Percentiles rank a stretch among this genome's conserved stretches.
phyloP scores from a whole-genome alignment of 306 rosid genomes.

The Cotoneaster glaucophyllus region DNA sequence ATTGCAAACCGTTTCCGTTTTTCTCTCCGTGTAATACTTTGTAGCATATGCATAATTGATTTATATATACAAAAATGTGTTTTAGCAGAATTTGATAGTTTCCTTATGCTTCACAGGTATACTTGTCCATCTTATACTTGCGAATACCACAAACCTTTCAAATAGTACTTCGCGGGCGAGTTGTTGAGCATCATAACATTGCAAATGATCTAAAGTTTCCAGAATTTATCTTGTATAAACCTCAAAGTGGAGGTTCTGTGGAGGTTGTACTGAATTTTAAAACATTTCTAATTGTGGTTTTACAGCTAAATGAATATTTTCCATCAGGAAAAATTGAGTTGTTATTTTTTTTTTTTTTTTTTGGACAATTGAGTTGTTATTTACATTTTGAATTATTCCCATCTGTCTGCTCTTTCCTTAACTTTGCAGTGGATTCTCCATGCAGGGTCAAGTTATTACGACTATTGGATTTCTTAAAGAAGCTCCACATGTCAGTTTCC shows the following conservation, averaged over 20 bases:
- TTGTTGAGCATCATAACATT: constrained; percentile 64
- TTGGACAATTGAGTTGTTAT: background rate
- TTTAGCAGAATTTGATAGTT: constrained; percentile 12
- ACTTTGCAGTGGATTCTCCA: constrained; percentile 21
- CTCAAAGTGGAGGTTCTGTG: constrained; percentile 45
- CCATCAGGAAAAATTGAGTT: background rate
- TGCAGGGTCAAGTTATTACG: constrained; percentile 53
- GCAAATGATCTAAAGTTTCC: constrained; percentile 66
- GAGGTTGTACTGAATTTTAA: constrained; percentile 47
- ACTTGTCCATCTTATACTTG: constrained; percentile 89
- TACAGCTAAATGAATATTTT: too few species aligned
- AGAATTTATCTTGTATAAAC: constrained; percentile 60
- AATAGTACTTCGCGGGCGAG: constrained; percentile 66
- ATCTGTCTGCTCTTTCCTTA: background rate
- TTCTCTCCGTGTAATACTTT: constrained; percentile 72
- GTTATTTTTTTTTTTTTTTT: too few species aligned
- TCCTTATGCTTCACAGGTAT: constrained; percentile 47
- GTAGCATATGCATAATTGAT: constrained; percentile 6
- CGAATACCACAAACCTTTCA: constrained; percentile 49
- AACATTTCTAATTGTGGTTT: background rate
- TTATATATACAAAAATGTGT: background rate
- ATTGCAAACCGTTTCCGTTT: constrained; percentile 58
- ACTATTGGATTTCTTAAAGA: constrained; percentile 92
- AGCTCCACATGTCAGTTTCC: constrained; percentile 63
- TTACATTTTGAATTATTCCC: background rate